Conservation (phyloP, 2,329 filamentous ascomycete species). For the Biscogniauxia mediterranea region DNA sequence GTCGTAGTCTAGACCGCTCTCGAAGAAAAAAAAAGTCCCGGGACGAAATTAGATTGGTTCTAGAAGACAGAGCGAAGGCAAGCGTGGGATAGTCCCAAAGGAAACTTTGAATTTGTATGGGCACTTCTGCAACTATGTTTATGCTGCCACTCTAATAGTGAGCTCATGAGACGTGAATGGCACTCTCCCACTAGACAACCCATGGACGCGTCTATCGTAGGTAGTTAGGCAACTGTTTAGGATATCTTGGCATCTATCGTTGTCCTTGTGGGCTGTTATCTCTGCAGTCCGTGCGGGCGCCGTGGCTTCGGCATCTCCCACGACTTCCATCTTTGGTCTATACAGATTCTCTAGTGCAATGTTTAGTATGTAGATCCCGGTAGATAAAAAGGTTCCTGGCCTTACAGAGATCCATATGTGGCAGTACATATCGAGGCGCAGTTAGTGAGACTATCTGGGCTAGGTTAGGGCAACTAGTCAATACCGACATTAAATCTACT, state of each 20-base stretch:
- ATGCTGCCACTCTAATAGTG: neutral
- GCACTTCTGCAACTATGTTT: neutral
- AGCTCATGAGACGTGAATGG: neutral
- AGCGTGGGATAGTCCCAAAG: neutral
- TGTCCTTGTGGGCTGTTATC: neutral
- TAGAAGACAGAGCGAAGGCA: neutral
- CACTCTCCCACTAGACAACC: neutral
- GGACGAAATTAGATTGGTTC: neutral
- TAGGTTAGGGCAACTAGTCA: neutral
- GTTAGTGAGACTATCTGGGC: neutral
- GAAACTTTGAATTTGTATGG: neutral
- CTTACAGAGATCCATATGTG: neutral
- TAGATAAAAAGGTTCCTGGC: neutral
- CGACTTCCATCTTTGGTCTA: neutral
- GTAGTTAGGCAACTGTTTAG: neutral
- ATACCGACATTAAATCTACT: neutral
- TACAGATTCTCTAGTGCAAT: neutral
- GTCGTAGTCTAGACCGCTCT: neutral
- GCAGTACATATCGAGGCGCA: neutral
- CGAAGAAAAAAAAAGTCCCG: neutral
- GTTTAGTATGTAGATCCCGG: neutral
- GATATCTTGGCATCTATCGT: neutral
- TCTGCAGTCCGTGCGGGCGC: neutral
- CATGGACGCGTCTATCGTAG: neutral
- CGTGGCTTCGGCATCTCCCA: neutral